Conservation (phyloP, 306 rosid genomes). For the Vigna reflexopilosa region DNA sequence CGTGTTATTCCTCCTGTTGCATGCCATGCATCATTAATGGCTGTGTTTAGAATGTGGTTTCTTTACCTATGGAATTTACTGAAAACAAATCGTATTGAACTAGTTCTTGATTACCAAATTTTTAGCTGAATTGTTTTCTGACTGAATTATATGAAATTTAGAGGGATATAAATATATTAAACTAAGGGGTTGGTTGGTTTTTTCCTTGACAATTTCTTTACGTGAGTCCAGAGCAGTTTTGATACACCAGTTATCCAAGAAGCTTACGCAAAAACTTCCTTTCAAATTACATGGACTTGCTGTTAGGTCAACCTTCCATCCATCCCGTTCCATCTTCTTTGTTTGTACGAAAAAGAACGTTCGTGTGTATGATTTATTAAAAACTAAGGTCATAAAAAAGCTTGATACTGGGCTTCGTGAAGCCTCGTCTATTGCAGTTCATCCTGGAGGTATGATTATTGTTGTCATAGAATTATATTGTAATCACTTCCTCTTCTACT, state of each 20-base stretch:
- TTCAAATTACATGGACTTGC: slow-evolving; percentile 88
- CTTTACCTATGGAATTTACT: slow-evolving; percentile 1
- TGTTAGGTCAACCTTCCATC: slow-evolving; percentile 87
- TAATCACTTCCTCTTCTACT: slow-evolving; percentile 26
- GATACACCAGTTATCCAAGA: slow-evolving; percentile 84
- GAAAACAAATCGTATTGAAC: background rate
- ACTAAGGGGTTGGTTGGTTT: slow-evolving; percentile 15
- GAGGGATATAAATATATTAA: slow-evolving; percentile 4
- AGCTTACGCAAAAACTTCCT: slow-evolving; percentile 75
- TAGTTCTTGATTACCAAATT: slow-evolving; percentile 18
- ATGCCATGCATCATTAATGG: background rate
- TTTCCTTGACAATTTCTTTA: slow-evolving; percentile 80
- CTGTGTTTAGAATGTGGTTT: background rate
- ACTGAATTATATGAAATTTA: slow-evolving; percentile 4
- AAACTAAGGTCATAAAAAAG: slow-evolving; percentile 66
- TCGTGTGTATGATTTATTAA: slow-evolving; percentile 80
- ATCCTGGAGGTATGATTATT: slow-evolving; percentile 78
- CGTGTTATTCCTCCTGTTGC: slow-evolving; percentile 8
- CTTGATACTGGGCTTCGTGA: slow-evolving; percentile 91
- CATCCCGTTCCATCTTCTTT: slow-evolving; percentile 78
- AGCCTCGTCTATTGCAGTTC: slow-evolving; percentile 86
- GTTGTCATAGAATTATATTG: background rate
- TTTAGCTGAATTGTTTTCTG: slow-evolving; percentile 9
- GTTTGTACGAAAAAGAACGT: slow-evolving; percentile 75
- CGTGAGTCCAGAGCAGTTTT: slow-evolving; percentile 86